phyloP scores from a whole-genome alignment of 768 basidiomycete genomes.

The Termitomyces sp. region DNA sequence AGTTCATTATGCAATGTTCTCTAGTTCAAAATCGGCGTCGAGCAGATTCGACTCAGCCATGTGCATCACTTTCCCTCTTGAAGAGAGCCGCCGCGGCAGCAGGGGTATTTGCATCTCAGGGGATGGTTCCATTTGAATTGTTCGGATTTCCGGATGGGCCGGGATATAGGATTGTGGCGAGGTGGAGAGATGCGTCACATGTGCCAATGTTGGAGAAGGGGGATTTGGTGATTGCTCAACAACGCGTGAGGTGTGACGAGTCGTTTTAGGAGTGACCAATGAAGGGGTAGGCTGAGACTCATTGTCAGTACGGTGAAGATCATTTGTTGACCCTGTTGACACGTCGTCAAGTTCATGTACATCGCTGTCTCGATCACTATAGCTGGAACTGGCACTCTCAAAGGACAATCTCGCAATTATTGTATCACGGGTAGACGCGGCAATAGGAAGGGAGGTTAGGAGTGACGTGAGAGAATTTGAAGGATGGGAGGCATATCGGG shows the following conservation, averaged over 20 bases:
- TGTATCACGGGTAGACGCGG: slow-evolving; percentile 50
- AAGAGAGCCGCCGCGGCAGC: not conserved
- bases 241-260: not conserved
- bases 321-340: slow-evolving; percentile 12
- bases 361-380: slow-evolving; percentile 34
- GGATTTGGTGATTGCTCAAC: not conserved
- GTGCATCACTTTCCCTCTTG: not conserved
- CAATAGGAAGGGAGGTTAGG: slow-evolving; percentile 45
- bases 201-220: slow-evolving; percentile 8
- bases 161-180: slow-evolving; percentile 28
- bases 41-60: not conserved
- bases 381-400: slow-evolving; percentile 45
- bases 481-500: slow-evolving; percentile 27
- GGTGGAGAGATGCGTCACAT: slow-evolving; percentile 30
- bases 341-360: slow-evolving; percentile 44
- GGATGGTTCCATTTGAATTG: slow-evolving; percentile 52
- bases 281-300: not conserved
- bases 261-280: slow-evolving; percentile 15
- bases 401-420: slow-evolving; percentile 54
- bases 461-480: slow-evolving; percentile 39
- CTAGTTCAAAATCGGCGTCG: slow-evolving; percentile 10
- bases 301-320: not conserved
- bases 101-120: slow-evolving; percentile 48
- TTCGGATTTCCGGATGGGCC: slow-evolving; percentile 36
- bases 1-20: slow-evolving; percentile 4